Conservation (phyloP, 179 eudicot species). For the Silene coronaria region DNA sequence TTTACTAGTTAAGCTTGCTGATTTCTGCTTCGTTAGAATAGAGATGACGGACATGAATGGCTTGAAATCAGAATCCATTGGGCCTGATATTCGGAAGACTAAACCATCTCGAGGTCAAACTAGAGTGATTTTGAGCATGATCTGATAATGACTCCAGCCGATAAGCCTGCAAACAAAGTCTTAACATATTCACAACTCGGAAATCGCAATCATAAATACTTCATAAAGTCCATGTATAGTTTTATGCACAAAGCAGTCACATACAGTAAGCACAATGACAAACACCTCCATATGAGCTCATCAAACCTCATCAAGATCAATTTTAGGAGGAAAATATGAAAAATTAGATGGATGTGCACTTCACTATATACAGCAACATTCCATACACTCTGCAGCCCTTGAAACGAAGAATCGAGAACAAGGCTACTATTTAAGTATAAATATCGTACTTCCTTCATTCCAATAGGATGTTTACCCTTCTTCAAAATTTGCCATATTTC, state of each 20-base stretch:
- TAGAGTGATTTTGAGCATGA: too few relatives aligned
- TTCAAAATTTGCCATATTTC: not conserved
- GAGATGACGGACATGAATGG: too few relatives aligned
- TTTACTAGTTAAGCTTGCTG: too few relatives aligned
- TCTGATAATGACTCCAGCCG: too few relatives aligned
- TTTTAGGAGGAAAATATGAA: too few relatives aligned
- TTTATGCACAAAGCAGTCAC: conserved; percentile 23
- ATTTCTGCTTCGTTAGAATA: too few relatives aligned
- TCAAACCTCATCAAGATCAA: too few relatives aligned
- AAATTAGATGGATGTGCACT: not conserved
- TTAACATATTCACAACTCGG: too few relatives aligned
- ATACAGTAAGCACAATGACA: conserved; percentile 9
- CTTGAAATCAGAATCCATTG: too few relatives aligned
- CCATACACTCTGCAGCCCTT: conserved; percentile 20
- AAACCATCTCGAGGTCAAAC: too few relatives aligned
- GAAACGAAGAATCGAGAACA: not conserved
- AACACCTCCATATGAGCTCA: not conserved
- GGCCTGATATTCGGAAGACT: too few relatives aligned
- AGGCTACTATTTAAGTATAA: conserved; percentile 14
- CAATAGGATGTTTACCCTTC: conserved; percentile 1
- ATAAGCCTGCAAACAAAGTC: too few relatives aligned
- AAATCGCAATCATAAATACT: not conserved
- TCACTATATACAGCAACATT: conserved; percentile 29
- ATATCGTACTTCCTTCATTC: conserved; percentile 14
- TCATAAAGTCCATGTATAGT: conserved; percentile 19